Percentiles rank a stretch among this genome's conserved stretches.
Conservation (phyloP, 1,284 basidiomycete species). For the Hypsizygus ulmarius region DNA sequence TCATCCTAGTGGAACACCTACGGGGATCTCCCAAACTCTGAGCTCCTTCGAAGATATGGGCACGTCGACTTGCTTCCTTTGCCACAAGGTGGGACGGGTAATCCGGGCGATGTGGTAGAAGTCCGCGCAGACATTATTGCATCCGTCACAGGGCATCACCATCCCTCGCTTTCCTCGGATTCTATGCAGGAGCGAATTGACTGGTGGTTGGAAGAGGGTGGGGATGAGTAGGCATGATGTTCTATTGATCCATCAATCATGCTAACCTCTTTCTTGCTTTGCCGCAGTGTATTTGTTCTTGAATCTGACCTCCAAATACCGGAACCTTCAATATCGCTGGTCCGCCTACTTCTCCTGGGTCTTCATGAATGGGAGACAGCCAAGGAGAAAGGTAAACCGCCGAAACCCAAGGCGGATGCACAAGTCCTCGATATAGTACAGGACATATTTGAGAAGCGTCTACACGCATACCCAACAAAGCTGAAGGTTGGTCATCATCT, state of each 20-base stretch:
- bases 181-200: constrained; percentile 66
- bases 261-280: constrained; percentile 8
- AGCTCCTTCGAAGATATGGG: constrained; percentile 90
- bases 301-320: constrained; percentile 59
- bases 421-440: constrained; percentile 45
- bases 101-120: constrained; percentile 88
- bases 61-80: constrained; percentile 82
- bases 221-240: constrained; percentile 75
- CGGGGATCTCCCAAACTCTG: constrained; percentile 92
- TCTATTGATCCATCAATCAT: constrained; percentile 3
- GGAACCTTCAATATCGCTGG: constrained; percentile 66
- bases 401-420: constrained; percentile 67
- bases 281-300: constrained; percentile 57
- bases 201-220: constrained; percentile 88
- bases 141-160: constrained; percentile 36
- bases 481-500: constrained; percentile 44
- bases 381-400: constrained; percentile 70
- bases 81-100: constrained; percentile 50
- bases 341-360: constrained; percentile 64
- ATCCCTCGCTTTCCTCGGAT: constrained; percentile 20
- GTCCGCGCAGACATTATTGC: constrained; percentile 80
- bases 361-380: constrained; percentile 64
- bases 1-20: constrained; percentile 87
- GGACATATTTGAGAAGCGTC: constrained; percentile 48
- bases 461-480: constrained; percentile 56